These are phyloP conservation scores for Ceratobasidium sp. DNA, from an alignment of 1,284 basidiomycete species.

Conservation along the genomic window DNA sequence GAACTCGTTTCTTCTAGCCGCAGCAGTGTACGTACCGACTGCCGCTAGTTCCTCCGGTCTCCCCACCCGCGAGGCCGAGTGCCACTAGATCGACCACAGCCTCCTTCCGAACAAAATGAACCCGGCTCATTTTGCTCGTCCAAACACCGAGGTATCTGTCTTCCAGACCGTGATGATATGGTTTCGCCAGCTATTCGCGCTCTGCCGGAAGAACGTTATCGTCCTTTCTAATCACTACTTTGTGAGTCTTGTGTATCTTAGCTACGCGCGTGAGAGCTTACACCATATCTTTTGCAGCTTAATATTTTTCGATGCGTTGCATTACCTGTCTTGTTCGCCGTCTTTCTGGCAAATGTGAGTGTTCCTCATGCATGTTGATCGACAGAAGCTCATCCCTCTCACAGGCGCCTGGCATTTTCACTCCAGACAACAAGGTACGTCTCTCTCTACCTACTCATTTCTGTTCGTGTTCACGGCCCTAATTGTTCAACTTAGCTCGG, in stretches of 20 bases:
- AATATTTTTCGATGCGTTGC: slow-evolving; percentile 74
- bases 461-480: background rate
- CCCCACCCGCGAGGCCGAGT: slow-evolving; percentile 12
- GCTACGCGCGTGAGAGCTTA: slow-evolving; percentile 39
- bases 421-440: slow-evolving; percentile 66
- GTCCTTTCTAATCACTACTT: slow-evolving; percentile 70
- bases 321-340: slow-evolving; percentile 61
- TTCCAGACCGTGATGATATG: slow-evolving; percentile 14
- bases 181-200: slow-evolving; percentile 67
- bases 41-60: slow-evolving; percentile 1
- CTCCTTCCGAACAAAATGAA: slow-evolving; percentile 1
- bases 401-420: slow-evolving; percentile 65
- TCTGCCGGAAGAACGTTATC: slow-evolving; percentile 79
- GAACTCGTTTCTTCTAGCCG: background rate
- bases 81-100: background rate
- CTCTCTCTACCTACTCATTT: background rate
- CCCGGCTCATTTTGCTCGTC: background rate
- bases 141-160: slow-evolving; percentile 2
- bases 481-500: slow-evolving; percentile 63
- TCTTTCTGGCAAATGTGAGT: slow-evolving; percentile 40
- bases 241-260: slow-evolving; percentile 57
- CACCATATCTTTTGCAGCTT: slow-evolving; percentile 57
- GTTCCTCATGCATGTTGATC: background rate
- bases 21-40: background rate
- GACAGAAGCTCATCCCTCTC: slow-evolving; percentile 1